A percentile compares a stretch with the other conserved stretches of the same genome.
These are phyloP conservation scores for Mallotus japonicus DNA, from an alignment of 441 rosid genomes.

Conservation along the genomic window DNA sequence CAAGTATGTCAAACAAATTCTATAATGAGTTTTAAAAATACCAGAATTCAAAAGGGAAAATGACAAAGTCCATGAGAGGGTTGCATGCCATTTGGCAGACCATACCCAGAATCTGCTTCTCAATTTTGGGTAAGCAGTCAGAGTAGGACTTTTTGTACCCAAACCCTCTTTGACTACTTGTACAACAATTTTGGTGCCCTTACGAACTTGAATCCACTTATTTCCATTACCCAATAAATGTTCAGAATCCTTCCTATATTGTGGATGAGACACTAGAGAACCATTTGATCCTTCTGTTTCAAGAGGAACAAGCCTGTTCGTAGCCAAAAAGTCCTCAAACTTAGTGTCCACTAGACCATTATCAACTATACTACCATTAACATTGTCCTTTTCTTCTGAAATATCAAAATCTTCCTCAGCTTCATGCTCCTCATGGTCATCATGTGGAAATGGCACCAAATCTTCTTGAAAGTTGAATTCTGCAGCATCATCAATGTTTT, in stretches of 20 bases:
- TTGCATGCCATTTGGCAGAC: constrained; percentile 15
- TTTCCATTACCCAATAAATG: constrained; percentile 36
- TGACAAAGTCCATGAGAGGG: constrained; percentile 1
- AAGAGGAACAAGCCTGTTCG: constrained; percentile 29
- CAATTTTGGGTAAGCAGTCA: constrained; percentile 86
- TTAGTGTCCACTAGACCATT: constrained; percentile 45
- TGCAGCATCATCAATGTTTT: constrained; percentile 47
- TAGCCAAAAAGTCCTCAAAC: constrained; percentile 42
- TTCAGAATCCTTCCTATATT: constrained; percentile 35
- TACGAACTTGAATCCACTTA: constrained; percentile 71
- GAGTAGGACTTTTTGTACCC: constrained; percentile 88
- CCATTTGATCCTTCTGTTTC: constrained; percentile 35
- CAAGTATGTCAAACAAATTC: constrained; percentile 26
- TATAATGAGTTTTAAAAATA: neutral
- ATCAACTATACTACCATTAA: constrained; percentile 56
- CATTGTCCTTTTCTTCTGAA: constrained; percentile 45
- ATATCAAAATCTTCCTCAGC: constrained; percentile 64
- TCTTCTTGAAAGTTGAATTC: constrained; percentile 50
- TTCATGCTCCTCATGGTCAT: constrained; percentile 63
- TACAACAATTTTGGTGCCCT: constrained; percentile 90
- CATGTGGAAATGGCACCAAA: constrained; percentile 29
- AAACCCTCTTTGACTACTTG: constrained; percentile 98
- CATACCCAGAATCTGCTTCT: constrained; percentile 96
- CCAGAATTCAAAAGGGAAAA: neutral
- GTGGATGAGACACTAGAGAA: constrained; percentile 33